Evolutionary conservation across 441 rosid species (phyloP).

Genomic region (Aquilaria agallochum): DNA sequence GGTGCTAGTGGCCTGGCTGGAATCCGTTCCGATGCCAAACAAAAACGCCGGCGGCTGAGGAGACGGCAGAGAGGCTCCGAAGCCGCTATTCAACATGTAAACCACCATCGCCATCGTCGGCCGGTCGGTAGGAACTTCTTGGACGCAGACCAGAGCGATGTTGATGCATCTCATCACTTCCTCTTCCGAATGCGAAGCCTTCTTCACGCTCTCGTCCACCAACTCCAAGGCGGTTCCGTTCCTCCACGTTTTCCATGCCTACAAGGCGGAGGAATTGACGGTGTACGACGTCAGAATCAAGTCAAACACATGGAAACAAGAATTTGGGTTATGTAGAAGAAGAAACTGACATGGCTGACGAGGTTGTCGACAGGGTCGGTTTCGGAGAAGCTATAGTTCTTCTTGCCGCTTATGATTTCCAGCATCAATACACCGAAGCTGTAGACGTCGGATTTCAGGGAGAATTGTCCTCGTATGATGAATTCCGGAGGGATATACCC

Average conservation of each 20-base stretch:
- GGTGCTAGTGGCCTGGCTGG: neutral
- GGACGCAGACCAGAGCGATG: constrained; percentile 52
- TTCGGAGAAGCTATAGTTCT: constrained; percentile 21
- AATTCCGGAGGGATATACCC: constrained; percentile 54
- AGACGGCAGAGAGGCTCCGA: constrained; percentile 25
- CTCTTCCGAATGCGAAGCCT: constrained; percentile 17
- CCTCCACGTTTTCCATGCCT: constrained; percentile 46
- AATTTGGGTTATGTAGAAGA: neutral
- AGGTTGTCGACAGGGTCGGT: constrained; percentile 23
- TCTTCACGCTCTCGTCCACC: constrained; percentile 28
- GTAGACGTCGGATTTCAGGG: constrained; percentile 34
- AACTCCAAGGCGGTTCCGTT: constrained; percentile 31
- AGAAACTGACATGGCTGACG: constrained; percentile 33
- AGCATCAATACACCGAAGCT: constrained; percentile 44
- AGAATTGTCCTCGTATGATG: constrained; percentile 38
- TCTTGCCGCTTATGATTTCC: constrained; percentile 40
- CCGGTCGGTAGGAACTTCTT: constrained; percentile 40
- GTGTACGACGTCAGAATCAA: neutral
- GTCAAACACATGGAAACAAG: neutral
- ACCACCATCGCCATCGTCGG: constrained; percentile 50
- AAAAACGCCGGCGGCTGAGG: constrained; percentile 33
- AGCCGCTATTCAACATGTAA: constrained; percentile 45
- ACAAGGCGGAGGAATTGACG: neutral
- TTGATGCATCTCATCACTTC: constrained; percentile 52
- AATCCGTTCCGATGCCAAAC: neutral